Evolutionary conservation across 495 filamentous ascomycete species (phyloP).

Genomic region (Neurospora terricola): DNA sequence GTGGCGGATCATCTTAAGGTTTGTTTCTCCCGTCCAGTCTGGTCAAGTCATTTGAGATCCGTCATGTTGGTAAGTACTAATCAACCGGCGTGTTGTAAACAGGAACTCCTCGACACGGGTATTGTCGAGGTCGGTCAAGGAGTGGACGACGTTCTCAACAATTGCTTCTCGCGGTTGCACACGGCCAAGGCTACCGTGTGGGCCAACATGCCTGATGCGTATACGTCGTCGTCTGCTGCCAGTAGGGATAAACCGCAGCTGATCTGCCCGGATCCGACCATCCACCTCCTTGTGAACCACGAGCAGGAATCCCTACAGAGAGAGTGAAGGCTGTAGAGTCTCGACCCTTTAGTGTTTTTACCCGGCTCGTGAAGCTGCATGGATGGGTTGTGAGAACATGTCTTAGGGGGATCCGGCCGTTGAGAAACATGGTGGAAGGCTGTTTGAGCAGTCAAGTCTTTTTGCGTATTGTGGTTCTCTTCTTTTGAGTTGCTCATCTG

Average conservation of each 20-base stretch:
- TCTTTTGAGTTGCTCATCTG: background rate
- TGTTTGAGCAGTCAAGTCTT: background rate
- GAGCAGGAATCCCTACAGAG: background rate
- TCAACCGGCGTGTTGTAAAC: background rate
- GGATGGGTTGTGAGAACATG: background rate
- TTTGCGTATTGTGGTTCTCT: background rate
- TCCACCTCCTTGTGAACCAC: constrained; percentile 4
- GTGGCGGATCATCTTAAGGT: constrained; percentile 37
- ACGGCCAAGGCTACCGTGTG: constrained; percentile 31
- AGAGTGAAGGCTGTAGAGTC: background rate
- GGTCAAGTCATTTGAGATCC: background rate
- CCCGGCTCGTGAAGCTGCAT: background rate
- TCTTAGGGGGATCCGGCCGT: background rate
- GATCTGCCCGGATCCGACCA: constrained; percentile 9
- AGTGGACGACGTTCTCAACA: constrained; percentile 29
- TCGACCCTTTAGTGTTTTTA: background rate
- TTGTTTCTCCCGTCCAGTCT: background rate
- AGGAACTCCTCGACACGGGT: constrained; percentile 35
- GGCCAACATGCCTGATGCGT: constrained; percentile 34
- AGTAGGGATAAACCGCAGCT: constrained; percentile 2
- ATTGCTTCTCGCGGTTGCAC: constrained; percentile 30
- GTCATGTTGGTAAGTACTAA: background rate
- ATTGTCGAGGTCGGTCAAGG: constrained; percentile 27
- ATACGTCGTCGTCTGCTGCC: constrained; percentile 8
- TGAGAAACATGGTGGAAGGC: background rate